These are phyloP conservation scores for Xylariomycetidae sp. DNA, from an alignment of 2,329 filamentous ascomycete genomes.

Conservation along the genomic window DNA sequence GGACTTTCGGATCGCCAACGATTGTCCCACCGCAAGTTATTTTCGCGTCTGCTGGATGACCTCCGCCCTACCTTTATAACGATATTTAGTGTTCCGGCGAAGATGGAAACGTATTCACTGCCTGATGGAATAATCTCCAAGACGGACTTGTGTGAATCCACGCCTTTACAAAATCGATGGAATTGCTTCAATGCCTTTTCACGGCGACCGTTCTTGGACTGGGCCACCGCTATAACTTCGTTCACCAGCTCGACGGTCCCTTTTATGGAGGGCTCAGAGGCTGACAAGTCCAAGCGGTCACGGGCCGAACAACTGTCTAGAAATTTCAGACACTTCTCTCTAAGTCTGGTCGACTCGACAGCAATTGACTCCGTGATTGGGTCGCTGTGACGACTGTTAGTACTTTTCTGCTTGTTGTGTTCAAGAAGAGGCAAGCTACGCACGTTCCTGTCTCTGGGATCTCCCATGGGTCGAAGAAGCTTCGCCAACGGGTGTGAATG, in stretches of 20 bases:
- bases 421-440: not conserved
- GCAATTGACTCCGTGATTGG: slow-evolving; percentile 4
- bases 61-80: slow-evolving; percentile 22
- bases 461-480: slow-evolving; percentile 7
- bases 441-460: slow-evolving; percentile 2
- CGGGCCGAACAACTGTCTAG: slow-evolving; percentile 1
- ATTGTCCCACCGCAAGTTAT: too few relatives aligned
- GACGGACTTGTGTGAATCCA: slow-evolving; percentile 19
- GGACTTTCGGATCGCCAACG: too few relatives aligned
- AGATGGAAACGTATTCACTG: slow-evolving; percentile 25
- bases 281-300: slow-evolving; percentile 5
- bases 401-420: not conserved
- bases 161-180: slow-evolving; percentile 19
- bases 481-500: slow-evolving; percentile 5
- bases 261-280: slow-evolving; percentile 7
- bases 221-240: not conserved
- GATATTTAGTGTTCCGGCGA: slow-evolving; percentile 21
- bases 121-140: slow-evolving; percentile 22
- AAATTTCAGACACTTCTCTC: slow-evolving; percentile 5
- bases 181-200: slow-evolving; percentile 13
- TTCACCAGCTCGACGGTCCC: slow-evolving; percentile 5
- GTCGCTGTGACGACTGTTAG: slow-evolving; percentile 2
- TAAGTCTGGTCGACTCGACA: slow-evolving; percentile 6
- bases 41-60: slow-evolving; percentile 7
- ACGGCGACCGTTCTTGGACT: slow-evolving; percentile 4